These are phyloP conservation scores for Melanopsichium pennsylvanicum DNA, from an alignment of 1,284 basidiomycete species.

Conservation along the genomic window DNA sequence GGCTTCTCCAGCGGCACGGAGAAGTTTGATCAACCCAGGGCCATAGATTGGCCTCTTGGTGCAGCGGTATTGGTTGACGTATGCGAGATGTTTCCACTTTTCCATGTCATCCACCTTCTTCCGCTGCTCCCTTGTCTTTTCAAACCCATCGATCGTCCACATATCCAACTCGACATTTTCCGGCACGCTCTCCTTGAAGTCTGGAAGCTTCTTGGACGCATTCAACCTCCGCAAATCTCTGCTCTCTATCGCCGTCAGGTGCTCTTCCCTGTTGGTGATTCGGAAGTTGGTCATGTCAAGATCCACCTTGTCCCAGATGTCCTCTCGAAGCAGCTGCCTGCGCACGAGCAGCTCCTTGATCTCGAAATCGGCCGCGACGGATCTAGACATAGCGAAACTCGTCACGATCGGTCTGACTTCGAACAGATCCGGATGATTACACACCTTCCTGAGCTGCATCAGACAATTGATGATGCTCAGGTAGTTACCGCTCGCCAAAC, in stretches of 20 bases:
- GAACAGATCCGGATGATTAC: constrained; percentile 94
- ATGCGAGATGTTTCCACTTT: constrained; percentile 76
- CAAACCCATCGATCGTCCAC: constrained; percentile 79
- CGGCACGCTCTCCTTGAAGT: constrained; percentile 63
- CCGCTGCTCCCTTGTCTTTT: constrained; percentile 72
- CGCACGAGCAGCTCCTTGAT: constrained; percentile 87
- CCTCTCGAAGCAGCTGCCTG: constrained; percentile 72
- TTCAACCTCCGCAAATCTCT: constrained; percentile 75
- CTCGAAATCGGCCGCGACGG: constrained; percentile 83
- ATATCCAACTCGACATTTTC: constrained; percentile 72
- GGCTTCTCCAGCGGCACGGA: constrained; percentile 18
- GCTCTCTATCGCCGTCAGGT: constrained; percentile 70
- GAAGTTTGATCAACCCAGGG: constrained; percentile 32
- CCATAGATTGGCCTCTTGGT: constrained; percentile 73
- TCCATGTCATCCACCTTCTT: constrained; percentile 71
- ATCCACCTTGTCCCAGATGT: constrained; percentile 70
- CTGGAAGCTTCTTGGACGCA: constrained; percentile 74
- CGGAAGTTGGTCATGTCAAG: constrained; percentile 75
- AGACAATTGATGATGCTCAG: constrained; percentile 88
- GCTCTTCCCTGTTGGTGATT: constrained; percentile 70
- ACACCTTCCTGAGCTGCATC: constrained; percentile 82
- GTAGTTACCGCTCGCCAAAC: constrained; percentile 83
- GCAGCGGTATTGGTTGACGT: constrained; percentile 82
- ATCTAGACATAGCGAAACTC: constrained; percentile 84
- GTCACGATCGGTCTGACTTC: constrained; percentile 93